Conservation (phyloP, 768 basidiomycete species). For the Pisolithus sp. region DNA sequence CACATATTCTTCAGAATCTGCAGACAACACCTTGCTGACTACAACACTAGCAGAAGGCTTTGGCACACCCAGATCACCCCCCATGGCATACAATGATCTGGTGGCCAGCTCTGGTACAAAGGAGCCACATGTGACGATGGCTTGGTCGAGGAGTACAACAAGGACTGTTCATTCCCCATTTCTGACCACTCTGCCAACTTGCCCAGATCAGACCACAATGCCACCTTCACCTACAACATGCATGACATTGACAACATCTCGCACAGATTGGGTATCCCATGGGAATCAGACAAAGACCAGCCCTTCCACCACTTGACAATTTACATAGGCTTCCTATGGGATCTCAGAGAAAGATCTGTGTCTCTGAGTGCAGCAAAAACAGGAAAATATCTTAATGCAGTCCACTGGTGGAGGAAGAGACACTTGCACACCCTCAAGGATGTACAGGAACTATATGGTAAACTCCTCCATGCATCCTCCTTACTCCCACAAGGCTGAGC, state of each 20-base stretch:
- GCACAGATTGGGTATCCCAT: too few species aligned
- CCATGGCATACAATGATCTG: too few species aligned
- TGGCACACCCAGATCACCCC: too few species aligned
- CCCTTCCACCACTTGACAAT: slow-evolving; percentile 15
- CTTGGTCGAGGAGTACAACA: too few species aligned
- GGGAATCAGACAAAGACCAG: not conserved
- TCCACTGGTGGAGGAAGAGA: slow-evolving; percentile 19
- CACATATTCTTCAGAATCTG: slow-evolving; percentile 17
- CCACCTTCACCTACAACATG: too few species aligned
- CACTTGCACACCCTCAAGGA: slow-evolving; percentile 27
- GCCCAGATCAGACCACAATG: too few species aligned
- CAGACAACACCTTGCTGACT: slow-evolving; percentile 9
- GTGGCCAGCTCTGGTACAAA: too few species aligned
- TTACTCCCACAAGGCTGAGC: slow-evolving; percentile 30
- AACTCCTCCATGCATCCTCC: slow-evolving; percentile 31
- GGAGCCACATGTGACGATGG: too few species aligned
- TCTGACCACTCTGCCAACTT: too few species aligned
- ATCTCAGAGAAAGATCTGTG: slow-evolving; percentile 19
- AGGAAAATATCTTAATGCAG: slow-evolving; percentile 24
- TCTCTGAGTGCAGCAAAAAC: slow-evolving; percentile 12
- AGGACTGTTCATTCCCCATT: too few species aligned
- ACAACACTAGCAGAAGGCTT: not conserved
- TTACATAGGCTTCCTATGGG: slow-evolving; percentile 28
- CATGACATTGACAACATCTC: too few species aligned
- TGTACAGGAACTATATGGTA: slow-evolving; percentile 33